Conservation (phyloP, 2,329 filamentous ascomycete genomes). For the Hirsutella rhossiliensis region DNA sequence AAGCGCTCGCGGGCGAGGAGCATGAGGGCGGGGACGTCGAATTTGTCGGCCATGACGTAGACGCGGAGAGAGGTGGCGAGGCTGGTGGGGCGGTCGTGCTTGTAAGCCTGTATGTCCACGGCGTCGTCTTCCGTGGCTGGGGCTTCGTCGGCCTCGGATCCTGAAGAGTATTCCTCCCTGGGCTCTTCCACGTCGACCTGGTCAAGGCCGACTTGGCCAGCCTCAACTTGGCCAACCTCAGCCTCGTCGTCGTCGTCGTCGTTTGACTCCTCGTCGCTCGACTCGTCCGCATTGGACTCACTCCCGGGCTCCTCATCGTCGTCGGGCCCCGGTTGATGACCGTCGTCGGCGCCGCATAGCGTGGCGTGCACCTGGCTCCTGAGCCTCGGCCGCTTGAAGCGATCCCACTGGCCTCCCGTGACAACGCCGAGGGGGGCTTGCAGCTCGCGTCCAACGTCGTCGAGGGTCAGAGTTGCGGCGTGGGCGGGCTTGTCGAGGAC, state of each 20-base stretch:
- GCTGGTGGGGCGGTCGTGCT: background rate
- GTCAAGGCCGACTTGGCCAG: no score
- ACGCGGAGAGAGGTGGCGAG: conserved; percentile 11
- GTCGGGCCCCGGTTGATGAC: no score
- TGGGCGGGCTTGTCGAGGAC: background rate
- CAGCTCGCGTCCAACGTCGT: conserved; percentile 5
- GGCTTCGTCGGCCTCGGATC: background rate
- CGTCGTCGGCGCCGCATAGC: no score
- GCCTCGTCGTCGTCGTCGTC: no score
- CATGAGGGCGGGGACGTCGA: conserved; percentile 18
- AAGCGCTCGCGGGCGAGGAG: conserved; percentile 17
- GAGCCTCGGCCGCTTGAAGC: no score
- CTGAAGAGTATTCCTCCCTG: background rate
- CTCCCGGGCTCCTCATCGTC: no score
- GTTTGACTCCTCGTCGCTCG: no score
- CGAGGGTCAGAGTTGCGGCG: background rate
- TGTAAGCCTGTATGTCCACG: background rate
- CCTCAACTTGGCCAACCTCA: no score
- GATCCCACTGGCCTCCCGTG: background rate
- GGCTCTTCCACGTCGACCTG: background rate
- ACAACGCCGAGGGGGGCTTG: conserved; percentile 1
- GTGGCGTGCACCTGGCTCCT: no score
- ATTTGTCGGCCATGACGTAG: conserved; percentile 24
- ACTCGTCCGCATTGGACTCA: no score
- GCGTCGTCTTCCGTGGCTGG: background rate